These are phyloP conservation scores for Blastobotrys aristatus DNA, from an alignment of 1,139 yeast species.

Conservation along the genomic window DNA sequence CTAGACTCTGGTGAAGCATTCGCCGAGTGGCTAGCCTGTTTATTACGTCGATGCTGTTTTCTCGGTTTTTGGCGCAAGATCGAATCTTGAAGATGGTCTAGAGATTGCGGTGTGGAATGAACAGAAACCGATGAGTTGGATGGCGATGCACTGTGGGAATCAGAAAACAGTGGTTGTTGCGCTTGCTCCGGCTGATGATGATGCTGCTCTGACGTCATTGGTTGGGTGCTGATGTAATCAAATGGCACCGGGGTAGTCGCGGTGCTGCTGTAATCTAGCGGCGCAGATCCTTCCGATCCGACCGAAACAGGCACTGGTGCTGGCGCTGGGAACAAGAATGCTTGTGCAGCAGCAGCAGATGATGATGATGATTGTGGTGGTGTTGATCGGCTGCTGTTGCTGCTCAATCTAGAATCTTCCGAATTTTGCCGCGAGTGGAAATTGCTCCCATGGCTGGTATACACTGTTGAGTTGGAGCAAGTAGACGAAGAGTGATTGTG, in stretches of 20 bases:
- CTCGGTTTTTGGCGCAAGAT: not conserved
- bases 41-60: not conserved
- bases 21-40: not conserved
- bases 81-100: too few species aligned
- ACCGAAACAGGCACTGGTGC: not conserved
- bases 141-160: too few species aligned
- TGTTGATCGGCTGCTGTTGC: not conserved
- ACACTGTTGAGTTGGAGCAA: not conserved
- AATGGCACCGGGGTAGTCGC: too few species aligned
- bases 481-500: too few species aligned
- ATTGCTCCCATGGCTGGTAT: not conserved
- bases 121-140: not conserved
- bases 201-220: too few species aligned
- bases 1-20: not conserved
- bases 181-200: too few species aligned
- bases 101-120: not conserved
- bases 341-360: too few species aligned
- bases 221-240: too few species aligned
- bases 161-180: too few species aligned
- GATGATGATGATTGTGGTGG: not conserved
- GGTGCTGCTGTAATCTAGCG: constrained; percentile 2
- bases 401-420: not conserved
- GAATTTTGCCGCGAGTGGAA: not conserved
- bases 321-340: too few species aligned
- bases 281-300: not conserved